These are phyloP conservation scores for Lactifluus volemus DNA, from an alignment of 768 basidiomycete genomes.

Conservation along the genomic window DNA sequence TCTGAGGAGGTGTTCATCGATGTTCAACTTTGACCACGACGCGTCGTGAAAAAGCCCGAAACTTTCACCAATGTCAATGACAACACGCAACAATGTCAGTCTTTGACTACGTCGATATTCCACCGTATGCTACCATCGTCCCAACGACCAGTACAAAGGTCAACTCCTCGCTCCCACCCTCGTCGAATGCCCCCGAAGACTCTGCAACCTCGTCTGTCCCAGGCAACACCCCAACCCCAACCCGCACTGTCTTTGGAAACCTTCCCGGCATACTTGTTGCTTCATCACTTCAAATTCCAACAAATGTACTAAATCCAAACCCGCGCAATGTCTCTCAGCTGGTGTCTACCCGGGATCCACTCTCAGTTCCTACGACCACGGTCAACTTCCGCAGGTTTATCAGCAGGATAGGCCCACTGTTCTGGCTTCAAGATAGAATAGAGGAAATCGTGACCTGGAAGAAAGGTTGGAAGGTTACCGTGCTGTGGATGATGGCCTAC, in stretches of 20 bases:
- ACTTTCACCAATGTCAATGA: not conserved
- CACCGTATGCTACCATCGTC: slow-evolving; percentile 11
- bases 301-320: not conserved
- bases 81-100: slow-evolving; percentile 1
- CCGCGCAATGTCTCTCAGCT: slow-evolving; percentile 29
- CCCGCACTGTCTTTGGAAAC: slow-evolving; percentile 14
- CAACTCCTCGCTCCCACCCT: slow-evolving; percentile 1
- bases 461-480: slow-evolving; percentile 61
- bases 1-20: slow-evolving; percentile 6
- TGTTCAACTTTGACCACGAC: not conserved
- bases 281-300: slow-evolving; percentile 17
- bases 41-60: not conserved
- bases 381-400: slow-evolving; percentile 79
- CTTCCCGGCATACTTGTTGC: slow-evolving; percentile 14
- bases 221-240: slow-evolving; percentile 3
- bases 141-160: not conserved
- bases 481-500: slow-evolving; percentile 68
- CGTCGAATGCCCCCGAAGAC: not conserved
- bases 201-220: not conserved
- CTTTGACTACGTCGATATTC: slow-evolving; percentile 18
- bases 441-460: slow-evolving; percentile 85
- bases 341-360: slow-evolving; percentile 52
- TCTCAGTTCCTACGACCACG: slow-evolving; percentile 70
- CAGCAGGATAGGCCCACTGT: slow-evolving; percentile 63
- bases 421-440: slow-evolving; percentile 83